phyloP scores from a whole-genome alignment of 1,284 basidiomycete species.

The Tilletia indica region DNA sequence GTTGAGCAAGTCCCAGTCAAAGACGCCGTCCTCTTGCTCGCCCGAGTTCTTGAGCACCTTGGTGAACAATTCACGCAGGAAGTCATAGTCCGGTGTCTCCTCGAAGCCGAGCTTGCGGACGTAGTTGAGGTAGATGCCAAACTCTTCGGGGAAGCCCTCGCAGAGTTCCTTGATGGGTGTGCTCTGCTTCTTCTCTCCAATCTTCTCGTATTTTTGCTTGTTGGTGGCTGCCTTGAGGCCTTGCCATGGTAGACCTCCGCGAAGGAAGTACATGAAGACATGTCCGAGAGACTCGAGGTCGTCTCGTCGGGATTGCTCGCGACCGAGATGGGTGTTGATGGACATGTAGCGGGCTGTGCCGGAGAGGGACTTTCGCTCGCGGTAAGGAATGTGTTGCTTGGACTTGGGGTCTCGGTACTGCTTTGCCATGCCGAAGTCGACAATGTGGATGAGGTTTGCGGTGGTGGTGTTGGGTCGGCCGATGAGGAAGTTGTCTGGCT shows the following conservation, averaged over 20 bases:
- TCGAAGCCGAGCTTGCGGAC: conserved; percentile 84
- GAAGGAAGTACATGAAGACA: conserved; percentile 96
- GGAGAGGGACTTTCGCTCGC: conserved; percentile 87
- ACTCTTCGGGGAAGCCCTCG: conserved; percentile 90
- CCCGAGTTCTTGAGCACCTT: conserved; percentile 86
- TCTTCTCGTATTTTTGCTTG: conserved; percentile 99
- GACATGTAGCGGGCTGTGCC: conserved; percentile 92
- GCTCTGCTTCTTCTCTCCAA: conserved; percentile 97
- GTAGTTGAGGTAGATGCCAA: conserved; percentile 82
- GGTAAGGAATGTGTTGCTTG: conserved; percentile 93
- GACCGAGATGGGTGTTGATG: conserved; percentile 91
- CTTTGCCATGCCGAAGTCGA: conserved; percentile 97
- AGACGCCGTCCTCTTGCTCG: conserved; percentile 81
- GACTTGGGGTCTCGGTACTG: conserved; percentile 96
- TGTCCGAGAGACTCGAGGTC: conserved; percentile 92
- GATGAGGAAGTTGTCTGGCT: conserved; percentile 94
- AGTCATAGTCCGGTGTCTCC: conserved; percentile 94
- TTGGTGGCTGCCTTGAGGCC: conserved; percentile 94
- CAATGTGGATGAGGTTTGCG: conserved; percentile 77
- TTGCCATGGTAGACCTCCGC: conserved; percentile 89
- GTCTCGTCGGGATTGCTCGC: conserved; percentile 91
- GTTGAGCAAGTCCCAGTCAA: conserved; percentile 87
- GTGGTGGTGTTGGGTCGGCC: conserved; percentile 84
- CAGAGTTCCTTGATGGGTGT: conserved; percentile 91
- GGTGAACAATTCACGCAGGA: conserved; percentile 82